Evolutionary conservation across 306 rosid species (phyloP).

Genomic region (Corylus avellana): DNA sequence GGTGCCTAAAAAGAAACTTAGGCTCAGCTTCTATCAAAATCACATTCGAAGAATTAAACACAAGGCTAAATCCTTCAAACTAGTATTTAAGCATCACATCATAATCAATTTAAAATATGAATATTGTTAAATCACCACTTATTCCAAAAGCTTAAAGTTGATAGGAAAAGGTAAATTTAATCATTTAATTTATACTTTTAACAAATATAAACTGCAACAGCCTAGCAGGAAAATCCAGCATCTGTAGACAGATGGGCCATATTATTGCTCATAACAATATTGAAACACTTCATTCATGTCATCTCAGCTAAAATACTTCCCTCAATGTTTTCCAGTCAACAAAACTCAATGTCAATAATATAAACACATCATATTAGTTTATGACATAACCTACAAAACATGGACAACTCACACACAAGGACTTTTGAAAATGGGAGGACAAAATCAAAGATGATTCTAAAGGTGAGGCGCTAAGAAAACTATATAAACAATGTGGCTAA

Average conservation of each 20-base stretch:
- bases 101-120: not conserved
- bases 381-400: not conserved
- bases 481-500: not conserved
- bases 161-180: too few relatives aligned
- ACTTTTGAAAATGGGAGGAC: constrained; percentile 19
- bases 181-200: too few relatives aligned
- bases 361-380: not conserved
- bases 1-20: constrained; percentile 9
- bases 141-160: too few relatives aligned
- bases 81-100: not conserved
- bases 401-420: not conserved
- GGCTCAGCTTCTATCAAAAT: not conserved
- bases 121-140: too few relatives aligned
- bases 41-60: not conserved
- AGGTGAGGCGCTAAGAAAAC: not conserved
- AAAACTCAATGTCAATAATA: not conserved
- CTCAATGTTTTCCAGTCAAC: not conserved
- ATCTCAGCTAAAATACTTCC: not conserved
- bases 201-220: not conserved
- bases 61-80: not conserved
- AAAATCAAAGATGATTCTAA: not conserved
- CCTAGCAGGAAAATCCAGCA: not conserved
- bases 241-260: not conserved
- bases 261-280: not conserved
- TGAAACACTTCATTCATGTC: not conserved